A percentile compares a stretch with the other conserved stretches of the same genome.
Evolutionary conservation across 169 alveolate species (phyloP).

Genomic region (Amoebophrya sp.): DNA sequence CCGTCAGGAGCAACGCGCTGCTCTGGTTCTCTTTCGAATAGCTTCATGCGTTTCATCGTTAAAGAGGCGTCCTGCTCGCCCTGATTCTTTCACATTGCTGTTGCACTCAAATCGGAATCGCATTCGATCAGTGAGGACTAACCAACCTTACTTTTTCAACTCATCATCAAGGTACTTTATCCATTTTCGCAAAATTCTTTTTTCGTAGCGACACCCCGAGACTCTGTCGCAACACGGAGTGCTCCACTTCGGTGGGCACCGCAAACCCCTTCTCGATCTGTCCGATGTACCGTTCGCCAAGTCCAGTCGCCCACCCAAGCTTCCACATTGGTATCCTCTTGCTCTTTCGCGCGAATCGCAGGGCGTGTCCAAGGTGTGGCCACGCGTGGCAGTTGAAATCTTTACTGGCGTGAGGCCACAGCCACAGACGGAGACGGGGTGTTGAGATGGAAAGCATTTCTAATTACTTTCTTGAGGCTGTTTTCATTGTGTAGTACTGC

Average conservation of each 20-base stretch:
- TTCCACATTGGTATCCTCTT: not conserved
- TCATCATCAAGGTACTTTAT: not conserved
- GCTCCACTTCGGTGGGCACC: not conserved
- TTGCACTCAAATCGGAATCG: too few species aligned
- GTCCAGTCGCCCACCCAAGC: conserved; percentile 6
- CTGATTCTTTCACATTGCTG: too few species aligned
- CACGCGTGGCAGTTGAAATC: not conserved
- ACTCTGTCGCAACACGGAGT: not conserved
- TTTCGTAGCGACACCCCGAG: not conserved
- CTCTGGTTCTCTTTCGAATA: too few species aligned
- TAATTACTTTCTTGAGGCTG: too few species aligned
- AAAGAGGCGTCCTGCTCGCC: too few species aligned
- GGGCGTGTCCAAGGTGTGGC: not conserved
- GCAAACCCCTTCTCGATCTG: not conserved
- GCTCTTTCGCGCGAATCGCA: not conserved
- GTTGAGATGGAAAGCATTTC: too few species aligned
- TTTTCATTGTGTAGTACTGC: too few species aligned
- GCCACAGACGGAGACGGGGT: not conserved
- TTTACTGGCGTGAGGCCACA: not conserved
- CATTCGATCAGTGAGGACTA: too few species aligned
- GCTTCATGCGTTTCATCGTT: too few species aligned
- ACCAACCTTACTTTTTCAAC: too few species aligned
- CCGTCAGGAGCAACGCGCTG: too few species aligned
- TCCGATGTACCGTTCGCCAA: not conserved
- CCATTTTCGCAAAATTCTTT: not conserved